Base-by-base conservation (phyloP, 371 early-diverging fungal genomes). In the Actinomortierella ambigua region DNA sequence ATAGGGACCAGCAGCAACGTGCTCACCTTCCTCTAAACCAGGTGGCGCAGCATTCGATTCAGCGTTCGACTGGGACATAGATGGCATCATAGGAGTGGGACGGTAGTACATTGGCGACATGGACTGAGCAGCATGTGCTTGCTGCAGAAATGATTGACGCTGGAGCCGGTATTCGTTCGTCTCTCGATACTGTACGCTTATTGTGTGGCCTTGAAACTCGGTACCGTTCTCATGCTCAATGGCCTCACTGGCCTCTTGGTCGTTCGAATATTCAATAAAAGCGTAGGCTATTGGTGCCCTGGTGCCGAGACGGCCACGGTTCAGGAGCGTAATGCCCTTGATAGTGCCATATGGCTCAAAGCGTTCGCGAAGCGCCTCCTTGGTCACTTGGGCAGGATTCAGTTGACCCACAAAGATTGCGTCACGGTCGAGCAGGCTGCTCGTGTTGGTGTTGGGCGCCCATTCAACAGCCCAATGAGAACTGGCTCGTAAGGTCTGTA, bases 401-500 rank as follows among this genome's bases (percentile, higher is more conserved):
- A 94, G 77, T 51, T 91, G 87, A 2, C 92, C 93, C 4, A 93
- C 78, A 77, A 89, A 92, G 24, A 94, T 69, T 20, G 85, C 79
- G 3, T 57, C 55, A 22, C 75, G 79, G 63, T 20, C 52, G 24
- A 2, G 66, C n/a, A 8, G 63, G 39, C 28, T 60, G 50, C 51
- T 82, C 81, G 22, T 53, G 11, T 59, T 51, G 0, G 83, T 59
- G 59, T 86, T 83, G 8, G 82, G 77, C 22, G 86, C 87, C 92
- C 92, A 92, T 65, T 93, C 90, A 3, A 89, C 83, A 4, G 78
- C 77, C 89, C 90, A 90, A 24, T 59, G 69, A 9, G 60, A 60
- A 26, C 57, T 50, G 20, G 65, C 61, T 6, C 82, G 63, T 17
- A 80, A 57, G 4, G 55, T 44, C 77, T 79, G 53, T 13, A 24